Evolutionary conservation across 495 filamentous ascomycete species (phyloP), one percentile per base, ranked within the genome.

Genomic region (Talaromyces liani): DNA sequence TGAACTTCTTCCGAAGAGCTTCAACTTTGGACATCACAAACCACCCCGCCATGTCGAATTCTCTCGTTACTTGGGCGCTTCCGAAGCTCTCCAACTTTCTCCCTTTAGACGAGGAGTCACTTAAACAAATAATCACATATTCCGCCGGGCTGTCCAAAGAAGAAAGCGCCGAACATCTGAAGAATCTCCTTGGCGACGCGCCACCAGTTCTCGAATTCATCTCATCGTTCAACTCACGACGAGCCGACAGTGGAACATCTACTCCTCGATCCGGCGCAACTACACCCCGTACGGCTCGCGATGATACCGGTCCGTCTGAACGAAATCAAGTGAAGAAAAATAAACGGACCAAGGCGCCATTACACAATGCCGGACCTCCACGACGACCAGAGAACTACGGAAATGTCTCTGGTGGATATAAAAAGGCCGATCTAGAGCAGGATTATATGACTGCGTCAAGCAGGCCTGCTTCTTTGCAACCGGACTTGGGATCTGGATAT

Each of bases 141-240:
- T 85, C 91, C 3, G 77, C 85, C 22, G 86, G 84, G 12, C 78
- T 89, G 1, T 85, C 91, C 31, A 91, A 88, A 68, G 78, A 86
- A 41, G 87, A 87, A 63, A 90, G 90, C 18, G 89, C 86, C 27
- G 86, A 91, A 22, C 88, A 97, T 72, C 88, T 98, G 64, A 90
- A 88, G 73, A 90, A 91, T 72, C 79, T 98, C 33, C 85, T 98
- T 2, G 94, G 92, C 54, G 91, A 96, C 71, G 91, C 91, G 6
- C 84, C 91, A 14, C 86, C 89, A 65, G 87, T 89, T 1, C 74
- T 97, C 64, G 92, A 96, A 64, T 98, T 98, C 72, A 96, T 98
- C 68, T 85, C 91, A 24, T 87, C 87, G 49, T 98, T 96, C 81
- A 98, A 94, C 71, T 79, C 87, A 9, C 87, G 85, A 33, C 85